Base-by-base conservation (phyloP, 257 asterid genomes). In the Scutellaria baicalensis region DNA sequence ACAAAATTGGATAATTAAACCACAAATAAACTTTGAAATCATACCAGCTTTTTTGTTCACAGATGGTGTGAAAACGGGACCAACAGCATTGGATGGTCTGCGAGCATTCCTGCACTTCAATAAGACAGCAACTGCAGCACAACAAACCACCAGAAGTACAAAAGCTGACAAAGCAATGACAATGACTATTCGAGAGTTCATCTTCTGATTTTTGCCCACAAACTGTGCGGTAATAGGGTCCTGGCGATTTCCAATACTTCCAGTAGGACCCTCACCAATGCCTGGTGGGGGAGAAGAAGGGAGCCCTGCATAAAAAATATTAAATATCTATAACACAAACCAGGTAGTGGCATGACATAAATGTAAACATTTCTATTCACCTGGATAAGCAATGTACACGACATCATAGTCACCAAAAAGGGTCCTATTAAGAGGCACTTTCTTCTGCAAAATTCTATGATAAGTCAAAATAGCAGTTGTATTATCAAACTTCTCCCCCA, bases 401-500 rank as follows among this genome's bases (percentile, higher is more conserved):
- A 94, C 93, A 35, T 85, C 87, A 66, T 91, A 94, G 73, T 85
- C 88, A 66, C 99, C 99, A 78, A 94, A 94, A 67, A 94, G 81
- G 9, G 97, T 86, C 78, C 83, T 85, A 79, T 94, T 94, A 55
- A 94, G 89, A 72, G 90, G 83, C 80, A 94, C 91, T 78, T 88
- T 94, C 87, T 85, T 91, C 42, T 81, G 87, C 85, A 86, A 79
- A 71, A 94, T 81, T 79, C 99, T 85, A 80, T 86, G 88, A 74
- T 88, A 94, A 60, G 92, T 91, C 74, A 94, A 84, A 75, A 70
- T 65, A 68, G 99, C 99, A 65, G 99, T 94, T 33, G 95, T 91
- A 69, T 91, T 89, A 68, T 94, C 99, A 67, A 94, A 94, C 82
- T 86, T 89, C 79, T 88, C 99, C 66, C 92, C 99, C 43, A 94